Evolutionary conservation across 495 filamentous ascomycete species (phyloP).

Genomic region (Poronia punctata): DNA sequence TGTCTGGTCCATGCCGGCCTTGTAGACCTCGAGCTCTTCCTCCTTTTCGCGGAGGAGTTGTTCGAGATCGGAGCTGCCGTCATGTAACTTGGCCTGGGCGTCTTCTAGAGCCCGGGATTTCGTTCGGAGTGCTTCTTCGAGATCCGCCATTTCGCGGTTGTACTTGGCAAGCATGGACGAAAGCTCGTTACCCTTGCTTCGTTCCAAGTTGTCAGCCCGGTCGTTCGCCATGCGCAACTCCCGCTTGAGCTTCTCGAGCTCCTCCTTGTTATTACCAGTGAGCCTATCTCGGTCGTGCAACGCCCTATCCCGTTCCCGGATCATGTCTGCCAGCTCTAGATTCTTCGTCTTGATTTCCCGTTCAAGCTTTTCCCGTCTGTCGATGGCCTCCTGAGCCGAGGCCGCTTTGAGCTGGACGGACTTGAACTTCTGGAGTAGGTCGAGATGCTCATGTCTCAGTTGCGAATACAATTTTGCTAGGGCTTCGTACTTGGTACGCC

Average conservation of each 20-base stretch:
- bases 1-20: constrained; percentile 94
- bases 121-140: constrained; percentile 85
- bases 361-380: constrained; percentile 87
- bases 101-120: constrained; percentile 90
- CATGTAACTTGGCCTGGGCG: constrained; percentile 62
- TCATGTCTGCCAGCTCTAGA: constrained; percentile 96
- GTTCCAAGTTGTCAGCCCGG: constrained; percentile 86
- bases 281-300: constrained; percentile 84
- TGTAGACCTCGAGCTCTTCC: constrained; percentile 93
- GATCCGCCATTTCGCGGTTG: constrained; percentile 91
- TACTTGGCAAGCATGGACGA: constrained; percentile 91
- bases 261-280: constrained; percentile 80
- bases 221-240: constrained; percentile 90
- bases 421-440: constrained; percentile 92
- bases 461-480: constrained; percentile 96
- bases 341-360: constrained; percentile 99
- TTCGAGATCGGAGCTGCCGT: constrained; percentile 80
- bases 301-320: constrained; percentile 91
- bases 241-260: constrained; percentile 92
- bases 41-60: constrained; percentile 82
- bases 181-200: constrained; percentile 86
- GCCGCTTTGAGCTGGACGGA: constrained; percentile 90
- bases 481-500: constrained; percentile 94
- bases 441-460: constrained; percentile 88
- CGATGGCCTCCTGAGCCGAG: constrained; percentile 94